Base-by-base conservation (phyloP, 1,284 basidiomycete species). In the Lentinula novae-zelandiae region DNA sequence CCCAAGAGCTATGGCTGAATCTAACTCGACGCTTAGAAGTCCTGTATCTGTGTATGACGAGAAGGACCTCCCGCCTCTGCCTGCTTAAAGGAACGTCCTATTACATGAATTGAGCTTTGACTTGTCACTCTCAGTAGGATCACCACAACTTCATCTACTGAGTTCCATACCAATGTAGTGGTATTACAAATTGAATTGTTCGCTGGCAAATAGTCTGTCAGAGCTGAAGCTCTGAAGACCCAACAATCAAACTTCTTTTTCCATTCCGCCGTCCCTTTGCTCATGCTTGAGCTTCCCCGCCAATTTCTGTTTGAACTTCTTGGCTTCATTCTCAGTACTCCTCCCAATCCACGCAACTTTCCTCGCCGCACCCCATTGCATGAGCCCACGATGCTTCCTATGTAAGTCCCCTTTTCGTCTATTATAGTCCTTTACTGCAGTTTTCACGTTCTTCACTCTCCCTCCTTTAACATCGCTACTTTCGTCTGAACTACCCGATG, bases 361-460 rank as follows among this genome's bases (percentile, higher is more conserved):
- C 56, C 78, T 71, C 53, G 69, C 67, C 13, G 64, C 70, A 40
- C 72, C 70, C 76, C 76, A 78, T 62, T 78, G 78, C 75, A 80
- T 76, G 51, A 80, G 63, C 3, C 78, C 77, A 2, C 76, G 72
- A 62, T 79, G 77, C 58, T 75, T 76, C 53, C 74, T 66, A 66
- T 78, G 75, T 60, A 77, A 62, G 55, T 76, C 70, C 3, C 62
- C 67, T 57, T 68, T 67, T 34, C 64, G 59, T 22, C 66, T 55
- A 40, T 58, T 62, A 54, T 69, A 70, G 44, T 72, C 65, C 61
- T 71, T 70, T 33, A 73, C 57, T 55, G 67, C 68, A n/a, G 64
- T 66, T 13, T 67, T 48, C 33, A 68, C 48, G 15, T 66, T 65
- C 9, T 60, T 51, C 46, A 63, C 61, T 58, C 63, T 60, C 15